phyloP scores from a whole-genome alignment of 2,329 filamentous ascomycete genomes.

The Colletotrichum sp. region DNA sequence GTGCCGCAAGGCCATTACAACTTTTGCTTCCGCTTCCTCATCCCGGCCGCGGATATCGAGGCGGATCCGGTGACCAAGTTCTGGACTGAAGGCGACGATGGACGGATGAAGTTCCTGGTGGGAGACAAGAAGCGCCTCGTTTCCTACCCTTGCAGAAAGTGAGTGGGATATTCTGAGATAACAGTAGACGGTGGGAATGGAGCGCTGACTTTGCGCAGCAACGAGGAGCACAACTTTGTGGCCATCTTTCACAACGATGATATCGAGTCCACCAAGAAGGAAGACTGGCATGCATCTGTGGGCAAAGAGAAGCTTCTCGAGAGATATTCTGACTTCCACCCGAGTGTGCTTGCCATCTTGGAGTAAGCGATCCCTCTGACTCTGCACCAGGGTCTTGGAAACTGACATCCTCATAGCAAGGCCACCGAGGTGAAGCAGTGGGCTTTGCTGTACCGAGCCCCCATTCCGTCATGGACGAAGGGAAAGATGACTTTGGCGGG shows the following conservation, averaged over 20 bases:
- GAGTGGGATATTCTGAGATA: background rate
- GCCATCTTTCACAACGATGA: constrained; percentile 34
- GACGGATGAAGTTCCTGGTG: constrained; percentile 21
- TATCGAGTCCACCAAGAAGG: constrained; percentile 10
- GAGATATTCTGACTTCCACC: constrained; percentile 32
- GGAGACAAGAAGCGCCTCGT: constrained; percentile 32
- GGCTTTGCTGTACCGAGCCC: constrained; percentile 38
- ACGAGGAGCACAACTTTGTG: constrained; percentile 40
- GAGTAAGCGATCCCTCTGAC: constrained; percentile 23
- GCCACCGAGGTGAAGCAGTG: constrained; percentile 38
- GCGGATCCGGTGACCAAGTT: constrained; percentile 33
- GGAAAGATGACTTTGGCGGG: constrained; percentile 36
- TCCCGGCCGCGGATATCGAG: constrained; percentile 31
- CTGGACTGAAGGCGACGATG: constrained; percentile 32
- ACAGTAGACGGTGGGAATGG: background rate
- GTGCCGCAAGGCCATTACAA: constrained; percentile 33
- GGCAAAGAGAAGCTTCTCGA: constrained; percentile 31
- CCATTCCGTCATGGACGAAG: constrained; percentile 35
- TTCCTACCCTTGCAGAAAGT: constrained; percentile 37
- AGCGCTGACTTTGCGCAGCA: constrained; percentile 22
- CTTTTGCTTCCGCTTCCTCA: constrained; percentile 41
- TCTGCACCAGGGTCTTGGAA: background rate
- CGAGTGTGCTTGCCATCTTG: constrained; percentile 28
- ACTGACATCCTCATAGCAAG: constrained; percentile 29
- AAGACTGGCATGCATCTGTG: constrained; percentile 36